Evolutionary conservation across 2,329 filamentous ascomycete species (phyloP), one percentile per base, ranked within the genome.

Genomic region (Pseudocercospora ulei): DNA sequence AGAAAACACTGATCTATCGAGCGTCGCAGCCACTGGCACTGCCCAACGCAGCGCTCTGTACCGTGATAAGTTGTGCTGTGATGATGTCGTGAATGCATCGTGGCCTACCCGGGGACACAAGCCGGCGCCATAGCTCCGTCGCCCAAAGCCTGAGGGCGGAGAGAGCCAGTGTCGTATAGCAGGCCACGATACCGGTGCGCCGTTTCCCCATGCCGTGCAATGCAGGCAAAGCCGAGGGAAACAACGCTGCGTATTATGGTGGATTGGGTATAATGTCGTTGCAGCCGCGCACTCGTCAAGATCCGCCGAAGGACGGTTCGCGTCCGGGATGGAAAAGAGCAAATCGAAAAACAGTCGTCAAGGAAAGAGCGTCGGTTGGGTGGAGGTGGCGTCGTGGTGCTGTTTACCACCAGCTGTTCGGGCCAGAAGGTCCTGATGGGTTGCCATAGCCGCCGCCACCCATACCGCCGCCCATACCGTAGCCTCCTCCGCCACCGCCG

Each of bases 401-500:
- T 26, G 31, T 48, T 31, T 51, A 51, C 49, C 49, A 51, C 49
- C 49, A 51, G 49, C 49, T 51, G 49, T 46, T 49, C 14, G 41
- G 22, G 37, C 49, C 49, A 31, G 47, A 50, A 38, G 47, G 40
- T 14, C 47, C 49, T 20, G 29, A 41, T 41, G 47, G 47, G 42
- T 48, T 49, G 47, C 47, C 46, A 35, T 49, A 49, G 48, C 48
- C 31, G 26, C 33, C 34, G 23, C 30, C 23, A 18, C 40, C 66
- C 35, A 62, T 62, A 44, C 54, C 66, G 45, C 65, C 63, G 43
- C 67, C 68, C 41, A 66, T 67, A 39, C 68, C 69, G 38, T 71
- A 68, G 23, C 74, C 78, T 41, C 75, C 78, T 44, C 42, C 44
- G 49, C 64, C 66, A 33, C 63, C 62, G 42, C 50, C 65, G 43